Evolutionary conservation across 2,329 filamentous ascomycete species (phyloP).

Genomic region (Trematosphaeria pertusa): DNA sequence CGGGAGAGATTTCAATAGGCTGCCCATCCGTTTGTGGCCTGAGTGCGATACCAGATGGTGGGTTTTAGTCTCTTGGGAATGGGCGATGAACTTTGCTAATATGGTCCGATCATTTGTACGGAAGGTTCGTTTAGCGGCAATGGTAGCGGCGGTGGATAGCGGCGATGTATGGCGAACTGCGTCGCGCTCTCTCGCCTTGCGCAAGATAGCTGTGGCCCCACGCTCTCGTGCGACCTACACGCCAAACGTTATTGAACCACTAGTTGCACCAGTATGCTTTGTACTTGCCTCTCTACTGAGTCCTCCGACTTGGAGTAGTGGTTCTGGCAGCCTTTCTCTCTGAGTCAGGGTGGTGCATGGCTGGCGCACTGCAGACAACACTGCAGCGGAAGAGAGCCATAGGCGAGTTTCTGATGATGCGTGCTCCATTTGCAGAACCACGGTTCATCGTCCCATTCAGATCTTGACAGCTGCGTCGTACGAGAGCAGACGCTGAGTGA

Average conservation of each 20-base stretch:
- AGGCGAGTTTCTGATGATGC: constrained; percentile 2
- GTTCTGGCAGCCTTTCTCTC: too few species aligned
- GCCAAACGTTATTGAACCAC: background rate
- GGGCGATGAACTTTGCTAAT: background rate
- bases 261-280: background rate
- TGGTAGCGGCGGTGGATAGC: background rate
- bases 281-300: background rate
- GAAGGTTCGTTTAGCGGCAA: background rate
- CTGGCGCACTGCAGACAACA: constrained; percentile 2
- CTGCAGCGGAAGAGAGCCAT: constrained; percentile 11
- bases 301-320: too few species aligned
- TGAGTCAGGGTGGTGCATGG: background rate
- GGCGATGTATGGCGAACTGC: background rate
- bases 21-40: background rate
- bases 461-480: constrained; percentile 26
- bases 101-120: background rate
- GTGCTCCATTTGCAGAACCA: constrained; percentile 7
- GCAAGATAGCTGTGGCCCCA: background rate
- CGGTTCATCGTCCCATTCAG: constrained; percentile 12
- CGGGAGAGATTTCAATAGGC: too few species aligned
- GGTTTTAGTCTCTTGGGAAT: background rate
- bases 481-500: background rate
- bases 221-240: background rate
- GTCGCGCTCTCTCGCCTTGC: too few species aligned
- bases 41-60: background rate